Evolutionary conservation across 176 grass and related monocot genomes (phyloP).

Genomic region (Eremochloa ophiuroides): DNA sequence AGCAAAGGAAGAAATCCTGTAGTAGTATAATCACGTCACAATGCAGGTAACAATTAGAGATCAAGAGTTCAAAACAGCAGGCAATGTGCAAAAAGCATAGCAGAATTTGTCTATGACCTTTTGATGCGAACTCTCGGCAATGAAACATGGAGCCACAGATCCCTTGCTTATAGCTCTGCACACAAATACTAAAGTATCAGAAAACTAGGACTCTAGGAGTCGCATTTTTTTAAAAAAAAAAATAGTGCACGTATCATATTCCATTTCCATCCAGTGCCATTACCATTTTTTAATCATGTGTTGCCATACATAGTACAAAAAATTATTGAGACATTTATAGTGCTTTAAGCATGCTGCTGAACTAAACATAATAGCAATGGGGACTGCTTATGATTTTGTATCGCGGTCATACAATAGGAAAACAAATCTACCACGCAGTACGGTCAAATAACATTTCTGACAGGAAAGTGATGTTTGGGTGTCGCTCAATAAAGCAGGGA

Average conservation of each 20-base stretch:
- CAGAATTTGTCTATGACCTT: slow-evolving; percentile 50
- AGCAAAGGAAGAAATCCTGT: background rate
- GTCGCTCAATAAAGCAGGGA: background rate
- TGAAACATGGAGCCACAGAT: slow-evolving; percentile 56
- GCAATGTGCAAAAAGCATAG: background rate
- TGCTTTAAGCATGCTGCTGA: background rate
- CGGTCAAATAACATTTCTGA: background rate
- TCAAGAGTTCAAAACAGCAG: background rate
- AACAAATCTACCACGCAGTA: background rate
- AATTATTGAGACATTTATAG: background rate
- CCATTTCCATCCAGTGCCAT: background rate
- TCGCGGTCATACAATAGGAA: background rate
- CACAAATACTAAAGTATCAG: slow-evolving; percentile 24
- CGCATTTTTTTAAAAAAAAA: background rate
- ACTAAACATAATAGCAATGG: background rate
- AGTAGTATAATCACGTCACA: background rate
- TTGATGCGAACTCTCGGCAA: slow-evolving; percentile 56
- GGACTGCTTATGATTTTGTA: background rate
- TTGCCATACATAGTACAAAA: background rate
- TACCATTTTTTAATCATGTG: background rate
- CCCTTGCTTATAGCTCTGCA: slow-evolving; percentile 63
- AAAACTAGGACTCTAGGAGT: background rate
- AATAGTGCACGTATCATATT: background rate
- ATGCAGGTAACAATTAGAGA: slow-evolving; percentile 1
- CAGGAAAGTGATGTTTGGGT: background rate